These are phyloP conservation scores for Cercospora sojina DNA, from an alignment of 2,329 filamentous ascomycete species.

Conservation along the genomic window DNA sequence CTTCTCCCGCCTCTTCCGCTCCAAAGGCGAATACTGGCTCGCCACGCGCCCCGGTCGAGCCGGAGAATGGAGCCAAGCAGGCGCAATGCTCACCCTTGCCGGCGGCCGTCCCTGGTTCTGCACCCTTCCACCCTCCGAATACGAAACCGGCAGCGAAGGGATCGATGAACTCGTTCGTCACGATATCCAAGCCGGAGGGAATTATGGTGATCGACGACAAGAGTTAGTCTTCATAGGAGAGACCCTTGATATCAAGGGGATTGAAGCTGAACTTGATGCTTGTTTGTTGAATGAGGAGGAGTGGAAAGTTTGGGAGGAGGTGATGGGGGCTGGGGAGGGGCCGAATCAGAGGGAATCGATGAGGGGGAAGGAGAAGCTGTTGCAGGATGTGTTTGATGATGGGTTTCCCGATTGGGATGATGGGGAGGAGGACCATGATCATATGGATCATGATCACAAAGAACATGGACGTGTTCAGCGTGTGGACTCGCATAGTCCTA, in stretches of 20 bases:
- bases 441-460: constrained; percentile 28
- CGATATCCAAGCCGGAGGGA: constrained; percentile 47
- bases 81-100: constrained; percentile 61
- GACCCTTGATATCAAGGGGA: constrained; percentile 53
- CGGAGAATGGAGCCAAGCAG: constrained; percentile 64
- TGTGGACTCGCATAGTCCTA: constrained; percentile 23
- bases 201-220: constrained; percentile 68
- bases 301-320: constrained; percentile 43
- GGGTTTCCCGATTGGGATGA: constrained; percentile 36
- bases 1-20: constrained; percentile 59
- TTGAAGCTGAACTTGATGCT: constrained; percentile 57
- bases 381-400: constrained; percentile 46
- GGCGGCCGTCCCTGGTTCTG: constrained; percentile 61
- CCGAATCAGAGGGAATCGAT: constrained; percentile 19
- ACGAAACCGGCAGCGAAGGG: constrained; percentile 51
- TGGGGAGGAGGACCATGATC: constrained; percentile 18
- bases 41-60: constrained; percentile 57
- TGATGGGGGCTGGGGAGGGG: constrained; percentile 29
- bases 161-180: constrained; percentile 50
- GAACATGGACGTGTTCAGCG: constrained; percentile 13
- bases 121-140: constrained; percentile 53
- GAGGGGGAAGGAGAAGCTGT: constrained; percentile 36
- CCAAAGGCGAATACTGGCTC: constrained; percentile 62
- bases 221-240: constrained; percentile 75
- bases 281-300: constrained; percentile 64